Percentiles rank a stretch among this genome's conserved stretches.
Conservation (phyloP, 148 eudicot species). For the Fallopia convolvulus region DNA sequence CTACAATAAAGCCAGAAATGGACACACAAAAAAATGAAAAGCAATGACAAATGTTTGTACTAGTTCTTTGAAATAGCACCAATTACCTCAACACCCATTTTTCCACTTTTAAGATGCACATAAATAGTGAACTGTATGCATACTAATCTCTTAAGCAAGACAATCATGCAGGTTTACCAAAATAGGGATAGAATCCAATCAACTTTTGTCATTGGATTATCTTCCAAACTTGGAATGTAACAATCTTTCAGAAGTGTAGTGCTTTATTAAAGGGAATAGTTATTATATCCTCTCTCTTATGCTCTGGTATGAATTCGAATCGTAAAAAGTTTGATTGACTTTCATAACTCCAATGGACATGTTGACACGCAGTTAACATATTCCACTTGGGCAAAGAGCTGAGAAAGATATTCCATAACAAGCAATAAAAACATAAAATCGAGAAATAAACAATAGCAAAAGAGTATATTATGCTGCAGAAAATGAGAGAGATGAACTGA, state of each 20-base stretch:
- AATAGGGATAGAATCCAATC: conserved; percentile 3
- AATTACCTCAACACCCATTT: background rate
- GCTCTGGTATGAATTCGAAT: background rate
- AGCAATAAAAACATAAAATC: background rate
- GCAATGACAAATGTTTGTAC: background rate
- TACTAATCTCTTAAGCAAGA: background rate
- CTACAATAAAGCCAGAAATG: background rate
- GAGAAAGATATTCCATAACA: background rate
- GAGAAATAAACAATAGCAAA: background rate
- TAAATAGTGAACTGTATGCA: background rate
- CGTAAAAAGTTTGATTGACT: background rate
- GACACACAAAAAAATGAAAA: background rate
- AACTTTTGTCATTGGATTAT: background rate
- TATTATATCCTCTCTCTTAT: background rate
- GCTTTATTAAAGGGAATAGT: background rate
- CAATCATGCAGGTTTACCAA: background rate
- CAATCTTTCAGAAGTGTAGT: background rate
- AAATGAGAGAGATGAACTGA: conserved; percentile 9
- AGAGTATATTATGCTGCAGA: background rate
- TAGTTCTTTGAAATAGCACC: background rate
- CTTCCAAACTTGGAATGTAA: background rate
- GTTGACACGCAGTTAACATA: background rate
- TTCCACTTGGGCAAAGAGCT: background rate
- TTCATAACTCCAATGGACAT: background rate
- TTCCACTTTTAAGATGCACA: background rate